These are phyloP conservation scores for Spirogloea muscicola DNA, from an alignment of 139 green algal species.

Conservation along the genomic window DNA sequence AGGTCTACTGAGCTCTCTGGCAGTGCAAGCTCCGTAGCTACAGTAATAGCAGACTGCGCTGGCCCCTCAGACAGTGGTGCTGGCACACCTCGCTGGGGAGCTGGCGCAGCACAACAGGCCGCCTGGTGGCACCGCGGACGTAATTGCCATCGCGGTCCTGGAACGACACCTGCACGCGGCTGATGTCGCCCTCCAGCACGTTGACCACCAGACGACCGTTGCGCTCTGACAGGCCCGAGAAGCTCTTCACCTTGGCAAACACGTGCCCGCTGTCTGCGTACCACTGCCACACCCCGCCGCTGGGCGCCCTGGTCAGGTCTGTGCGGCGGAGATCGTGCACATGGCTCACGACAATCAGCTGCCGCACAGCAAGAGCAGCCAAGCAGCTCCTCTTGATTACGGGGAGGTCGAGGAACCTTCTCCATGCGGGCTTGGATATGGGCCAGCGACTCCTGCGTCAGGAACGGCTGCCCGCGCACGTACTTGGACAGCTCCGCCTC, in stretches of 20 bases:
- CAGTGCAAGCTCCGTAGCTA: too few species aligned
- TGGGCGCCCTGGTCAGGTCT: too few species aligned
- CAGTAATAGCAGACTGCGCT: too few species aligned
- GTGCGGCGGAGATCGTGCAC: too few species aligned
- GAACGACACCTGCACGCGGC: background rate
- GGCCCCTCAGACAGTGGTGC: too few species aligned
- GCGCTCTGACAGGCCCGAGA: too few species aligned
- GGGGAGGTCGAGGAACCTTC: too few species aligned
- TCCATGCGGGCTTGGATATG: constrained; percentile 61
- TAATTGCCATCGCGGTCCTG: background rate
- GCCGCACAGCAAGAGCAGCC: too few species aligned
- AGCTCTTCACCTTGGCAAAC: constrained; percentile 32
- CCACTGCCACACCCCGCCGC: too few species aligned
- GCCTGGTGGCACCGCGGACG: background rate
- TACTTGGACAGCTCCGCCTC: constrained; percentile 10
- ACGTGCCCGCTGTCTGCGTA: constrained; percentile 66
- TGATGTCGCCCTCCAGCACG: constrained; percentile 2
- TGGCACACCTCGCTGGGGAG: background rate
- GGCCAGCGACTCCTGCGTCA: background rate
- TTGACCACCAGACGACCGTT: background rate
- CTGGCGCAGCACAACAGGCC: background rate
- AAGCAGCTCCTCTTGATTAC: too few species aligned
- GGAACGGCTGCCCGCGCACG: background rate
- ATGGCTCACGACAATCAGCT: too few species aligned
- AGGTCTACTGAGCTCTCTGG: too few species aligned